Evolutionary conservation across 2,329 filamentous ascomycete species (phyloP), one percentile per base, ranked within the genome.

Genomic region (Apiospora pterosperma): DNA sequence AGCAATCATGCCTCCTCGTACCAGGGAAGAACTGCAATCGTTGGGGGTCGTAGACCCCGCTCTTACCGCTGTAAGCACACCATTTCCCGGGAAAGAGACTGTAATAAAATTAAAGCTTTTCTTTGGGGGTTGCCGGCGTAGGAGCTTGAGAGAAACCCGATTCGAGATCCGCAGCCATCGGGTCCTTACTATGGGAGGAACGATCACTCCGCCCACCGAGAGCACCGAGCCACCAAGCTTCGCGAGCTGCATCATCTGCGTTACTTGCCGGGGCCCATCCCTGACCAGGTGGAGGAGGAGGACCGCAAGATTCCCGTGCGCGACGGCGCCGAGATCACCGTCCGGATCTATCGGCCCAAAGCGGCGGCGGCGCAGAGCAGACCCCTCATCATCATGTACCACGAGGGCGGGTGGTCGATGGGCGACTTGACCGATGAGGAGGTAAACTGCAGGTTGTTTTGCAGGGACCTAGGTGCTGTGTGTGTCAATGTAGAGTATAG

Each of bases 401-500:
- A 78, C 61, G 76, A 77, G 14, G 77, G 76, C 16, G 76, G 72
- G 0, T 78, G 74, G 67, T 69, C 68, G 52, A 70, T 78, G 55
- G 77, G 77, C 0, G 73, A 72, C 14, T 59, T 76, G n/a, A 68
- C 74, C 65, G 71, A 72, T n/a, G 75, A 77, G 62, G 70, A 71
- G 31, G 64, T 69, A 8, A 69, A 76, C 12, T 78, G 76, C 59
- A 71, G 73, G 61, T 67, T 72, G 48, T 77, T 75, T 44, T 69
- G 68, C 4, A 65, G 72, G 14, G 71, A 73, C 3, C 31, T 80
- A 11, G 77, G 76, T 2, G 79, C 76, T n/a, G 74, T 80, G 3
- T 77, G 76, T 21, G 74, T 82, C 7, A 79, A 77, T 67, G 75
- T 81, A 11, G 75, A 76, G 23, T 82, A 82, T 65, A 74, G 80